These are phyloP conservation scores for Myriosclerotinia duriaeana DNA, from an alignment of 2,329 filamentous ascomycete genomes.

Conservation along the genomic window DNA sequence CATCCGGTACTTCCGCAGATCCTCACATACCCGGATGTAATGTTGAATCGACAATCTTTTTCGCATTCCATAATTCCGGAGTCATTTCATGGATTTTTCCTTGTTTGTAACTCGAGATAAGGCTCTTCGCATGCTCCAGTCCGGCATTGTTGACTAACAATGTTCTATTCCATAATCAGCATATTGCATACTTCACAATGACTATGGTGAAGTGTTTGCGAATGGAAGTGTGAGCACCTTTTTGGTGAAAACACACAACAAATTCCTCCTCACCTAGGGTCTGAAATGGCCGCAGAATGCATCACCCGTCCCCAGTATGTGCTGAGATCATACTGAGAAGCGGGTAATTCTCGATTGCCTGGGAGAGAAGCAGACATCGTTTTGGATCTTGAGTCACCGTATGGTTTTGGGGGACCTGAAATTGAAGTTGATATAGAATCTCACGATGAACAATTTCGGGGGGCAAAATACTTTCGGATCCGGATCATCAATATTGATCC, in stretches of 20 bases:
- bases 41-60: conserved; percentile 96
- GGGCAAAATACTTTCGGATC: conserved; percentile 15
- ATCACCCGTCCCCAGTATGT: conserved; percentile 95
- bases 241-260: conserved; percentile 31
- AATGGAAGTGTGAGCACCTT: conserved; percentile 32
- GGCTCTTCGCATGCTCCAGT: conserved; percentile 80
- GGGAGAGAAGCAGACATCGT: conserved; percentile 65
- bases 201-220: background rate
- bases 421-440: conserved; percentile 13
- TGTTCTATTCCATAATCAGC: conserved; percentile 58
- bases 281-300: conserved; percentile 85
- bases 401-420: background rate
- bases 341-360: conserved; percentile 76
- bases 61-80: conserved; percentile 87
- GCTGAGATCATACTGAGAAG: conserved; percentile 85
- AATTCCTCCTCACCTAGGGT: conserved; percentile 76
- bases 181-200: conserved; percentile 17
- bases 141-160: conserved; percentile 75
- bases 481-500: conserved; percentile 6
- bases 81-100: conserved; percentile 79
- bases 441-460: background rate
- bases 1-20: conserved; percentile 1
- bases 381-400: background rate
- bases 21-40: conserved; percentile 76
- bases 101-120: conserved; percentile 83